Base-by-base conservation (phyloP, 2,329 filamentous ascomycete genomes). In the Ascochyta lentis region DNA sequence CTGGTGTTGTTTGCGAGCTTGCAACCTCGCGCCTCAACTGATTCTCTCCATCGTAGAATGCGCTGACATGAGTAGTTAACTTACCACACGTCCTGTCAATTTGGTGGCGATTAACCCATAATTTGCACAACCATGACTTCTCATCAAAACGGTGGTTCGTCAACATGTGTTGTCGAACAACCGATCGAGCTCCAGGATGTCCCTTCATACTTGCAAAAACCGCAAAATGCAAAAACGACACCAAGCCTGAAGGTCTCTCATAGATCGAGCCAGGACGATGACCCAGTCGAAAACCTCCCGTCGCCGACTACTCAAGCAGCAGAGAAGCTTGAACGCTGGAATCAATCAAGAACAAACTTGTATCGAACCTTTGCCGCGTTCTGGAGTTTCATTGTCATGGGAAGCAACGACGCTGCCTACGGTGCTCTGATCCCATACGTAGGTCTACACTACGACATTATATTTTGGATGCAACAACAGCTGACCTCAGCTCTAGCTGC, bases 401-500 rank as follows among this genome's bases (percentile, higher is more conserved):
- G 89, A 6, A 82, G 87, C 76, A 89, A 89, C 64, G 89, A 91
- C 74, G 88, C 83, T 9, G 84, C 84, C 23, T 81, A 86, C 40
- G 87, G 87, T 49, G 77, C 79, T 16, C 71, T 82, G 61, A 81
- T 83, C 47, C 80, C 81, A 31, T 83, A 83, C 62, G 75, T 80
- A 70, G 43, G 58, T 50, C 15, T 12, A 26, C 10, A 12, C 9
- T 9, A 23, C 16, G n/a, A 26, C 9, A 12, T 2, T 15, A 15
- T 3, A 12, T 5, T 10, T 24, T 7, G 31, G 13, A 15, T 3
- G 4, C 4, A 2, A 12, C 10, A 15, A 10, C 2, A 6, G 15
- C 46, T 55, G 10, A 55, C 29, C 2, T 15, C 9, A 16, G 13
- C n/a, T n/a, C 15, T 50, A 85, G 82, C 78, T 88, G 37, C 85